Conservation (phyloP, 2,329 filamentous ascomycete genomes). For the Daldinia eschscholtzii region DNA sequence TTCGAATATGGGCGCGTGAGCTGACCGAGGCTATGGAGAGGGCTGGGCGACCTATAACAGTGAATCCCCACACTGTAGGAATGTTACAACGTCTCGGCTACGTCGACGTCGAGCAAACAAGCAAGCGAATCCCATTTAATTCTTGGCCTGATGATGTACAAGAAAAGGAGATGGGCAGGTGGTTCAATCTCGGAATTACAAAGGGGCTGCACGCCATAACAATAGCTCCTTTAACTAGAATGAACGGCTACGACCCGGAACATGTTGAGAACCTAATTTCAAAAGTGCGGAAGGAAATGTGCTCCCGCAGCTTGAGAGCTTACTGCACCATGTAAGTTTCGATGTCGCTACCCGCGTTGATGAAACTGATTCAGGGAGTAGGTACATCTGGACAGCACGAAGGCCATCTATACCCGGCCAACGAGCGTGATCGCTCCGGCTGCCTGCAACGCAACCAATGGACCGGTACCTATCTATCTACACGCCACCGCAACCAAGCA, state of each 20-base stretch:
- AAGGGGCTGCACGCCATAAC: constrained; percentile 80
- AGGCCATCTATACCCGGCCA: constrained; percentile 45
- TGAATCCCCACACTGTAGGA: constrained; percentile 65
- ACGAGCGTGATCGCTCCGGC: constrained; percentile 45
- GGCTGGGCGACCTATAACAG: constrained; percentile 74
- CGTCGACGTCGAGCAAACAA: constrained; percentile 79
- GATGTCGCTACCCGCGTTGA: constrained; percentile 22
- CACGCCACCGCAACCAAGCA: constrained; percentile 32
- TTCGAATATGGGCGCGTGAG: constrained; percentile 77
- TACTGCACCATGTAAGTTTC: constrained; percentile 82
- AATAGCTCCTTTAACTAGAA: constrained; percentile 77
- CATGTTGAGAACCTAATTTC: constrained; percentile 73
- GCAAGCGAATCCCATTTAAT: constrained; percentile 78
- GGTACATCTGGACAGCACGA: constrained; percentile 49
- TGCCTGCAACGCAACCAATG: constrained; percentile 37
- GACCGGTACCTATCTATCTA: constrained; percentile 41
- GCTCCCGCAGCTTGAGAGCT: constrained; percentile 74
- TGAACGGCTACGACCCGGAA: constrained; percentile 70
- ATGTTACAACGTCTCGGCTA: constrained; percentile 80
- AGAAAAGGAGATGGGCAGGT: constrained; percentile 77
- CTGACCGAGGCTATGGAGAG: constrained; percentile 76
- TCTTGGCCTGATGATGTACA: constrained; percentile 76
- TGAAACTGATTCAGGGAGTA: constrained; percentile 41
- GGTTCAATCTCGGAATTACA: constrained; percentile 85
- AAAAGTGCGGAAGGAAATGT: constrained; percentile 76